These are phyloP conservation scores for Fonsecaea erecta DNA, from an alignment of 2,329 filamentous ascomycete genomes.

Conservation along the genomic window DNA sequence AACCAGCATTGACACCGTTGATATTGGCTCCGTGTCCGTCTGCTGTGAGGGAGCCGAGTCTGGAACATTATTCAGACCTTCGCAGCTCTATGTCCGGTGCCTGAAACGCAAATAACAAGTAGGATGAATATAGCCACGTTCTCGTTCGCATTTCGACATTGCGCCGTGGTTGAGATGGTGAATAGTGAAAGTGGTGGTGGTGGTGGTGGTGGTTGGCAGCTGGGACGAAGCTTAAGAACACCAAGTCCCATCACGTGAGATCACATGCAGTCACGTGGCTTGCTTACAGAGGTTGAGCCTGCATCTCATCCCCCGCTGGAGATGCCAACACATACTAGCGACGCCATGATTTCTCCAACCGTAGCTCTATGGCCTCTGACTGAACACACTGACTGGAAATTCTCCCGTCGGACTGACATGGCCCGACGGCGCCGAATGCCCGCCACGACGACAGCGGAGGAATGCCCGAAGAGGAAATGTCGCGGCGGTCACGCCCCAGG, in stretches of 20 bases:
- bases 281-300: too few species aligned
- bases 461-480: conserved; percentile 1
- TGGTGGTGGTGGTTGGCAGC: neutral
- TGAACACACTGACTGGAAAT: neutral
- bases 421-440: neutral
- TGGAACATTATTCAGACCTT: neutral
- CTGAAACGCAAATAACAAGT: neutral
- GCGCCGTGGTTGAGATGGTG: neutral
- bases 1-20: conserved; percentile 4
- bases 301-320: too few species aligned
- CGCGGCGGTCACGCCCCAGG: neutral
- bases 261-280: neutral
- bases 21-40: neutral
- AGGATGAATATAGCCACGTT: neutral
- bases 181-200: neutral
- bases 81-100: neutral
- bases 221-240: neutral
- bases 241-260: neutral
- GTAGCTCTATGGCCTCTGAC: neutral
- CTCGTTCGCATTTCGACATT: neutral
- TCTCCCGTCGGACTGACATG: neutral
- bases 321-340: too few species aligned
- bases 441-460: neutral
- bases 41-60: neutral
- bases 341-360: too few species aligned